Conservation (phyloP, 2,329 filamentous ascomycete genomes). For the Xylariaceae sp. region DNA sequence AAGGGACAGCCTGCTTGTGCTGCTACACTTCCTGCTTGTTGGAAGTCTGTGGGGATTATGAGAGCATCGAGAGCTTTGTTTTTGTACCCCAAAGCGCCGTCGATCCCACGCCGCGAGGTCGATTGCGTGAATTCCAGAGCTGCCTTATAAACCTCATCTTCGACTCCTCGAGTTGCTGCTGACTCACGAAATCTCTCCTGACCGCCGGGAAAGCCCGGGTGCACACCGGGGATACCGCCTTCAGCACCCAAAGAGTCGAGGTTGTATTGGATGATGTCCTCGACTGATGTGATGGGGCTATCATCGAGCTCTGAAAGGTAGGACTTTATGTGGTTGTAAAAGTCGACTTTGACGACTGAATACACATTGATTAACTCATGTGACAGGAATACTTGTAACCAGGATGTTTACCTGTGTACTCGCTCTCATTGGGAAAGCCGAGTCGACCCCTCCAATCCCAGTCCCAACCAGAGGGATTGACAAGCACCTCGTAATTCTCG, state of each 20-base stretch:
- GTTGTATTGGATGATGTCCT: slow-evolving; percentile 63
- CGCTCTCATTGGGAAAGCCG: slow-evolving; percentile 64
- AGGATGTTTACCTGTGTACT: slow-evolving; percentile 54
- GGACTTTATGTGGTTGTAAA: slow-evolving; percentile 57
- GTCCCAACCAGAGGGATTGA: slow-evolving; percentile 67
- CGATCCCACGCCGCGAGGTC: slow-evolving; percentile 62
- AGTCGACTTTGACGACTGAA: slow-evolving; percentile 62
- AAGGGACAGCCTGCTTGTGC: slow-evolving; percentile 74
- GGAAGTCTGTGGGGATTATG: slow-evolving; percentile 65
- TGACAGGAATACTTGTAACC: no score
- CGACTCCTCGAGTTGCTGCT: slow-evolving; percentile 56
- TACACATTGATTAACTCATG: background rate
- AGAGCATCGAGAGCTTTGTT: slow-evolving; percentile 54
- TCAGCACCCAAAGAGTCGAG: slow-evolving; percentile 61
- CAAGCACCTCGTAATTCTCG: slow-evolving; percentile 56
- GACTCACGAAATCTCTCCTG: slow-evolving; percentile 70
- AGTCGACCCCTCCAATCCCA: slow-evolving; percentile 64
- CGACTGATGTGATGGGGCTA: slow-evolving; percentile 54
- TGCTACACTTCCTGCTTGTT: slow-evolving; percentile 63
- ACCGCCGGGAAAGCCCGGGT: slow-evolving; percentile 64
- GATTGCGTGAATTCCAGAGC: slow-evolving; percentile 59
- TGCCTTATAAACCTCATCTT: slow-evolving; percentile 62
- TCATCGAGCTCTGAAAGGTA: slow-evolving; percentile 63
- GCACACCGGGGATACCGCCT: slow-evolving; percentile 56
- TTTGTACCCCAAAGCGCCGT: slow-evolving; percentile 55